A percentile compares a stretch with the other conserved stretches of the same genome.
These are phyloP conservation scores for Phytophthora citrophthora DNA, from an alignment of 352 stramenopile genomes.

Conservation along the genomic window DNA sequence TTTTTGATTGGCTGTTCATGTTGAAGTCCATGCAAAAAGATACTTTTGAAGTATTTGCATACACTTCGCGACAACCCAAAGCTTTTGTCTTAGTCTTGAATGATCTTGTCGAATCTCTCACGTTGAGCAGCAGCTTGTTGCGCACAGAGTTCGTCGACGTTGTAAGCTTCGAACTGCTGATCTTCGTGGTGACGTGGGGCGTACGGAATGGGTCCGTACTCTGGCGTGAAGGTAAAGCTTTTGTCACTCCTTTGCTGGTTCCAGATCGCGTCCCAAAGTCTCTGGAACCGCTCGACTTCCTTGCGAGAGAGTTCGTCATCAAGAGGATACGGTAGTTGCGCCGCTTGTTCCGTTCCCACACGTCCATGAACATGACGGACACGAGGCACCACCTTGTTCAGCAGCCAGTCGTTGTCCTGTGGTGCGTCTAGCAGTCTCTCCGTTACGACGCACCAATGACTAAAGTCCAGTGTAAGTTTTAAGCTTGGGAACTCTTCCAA, in stretches of 20 bases:
- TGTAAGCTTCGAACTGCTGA: constrained; percentile 44
- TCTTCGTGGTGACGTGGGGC: constrained; percentile 41
- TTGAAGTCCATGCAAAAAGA: constrained; percentile 2
- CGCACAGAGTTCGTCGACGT: constrained; percentile 56
- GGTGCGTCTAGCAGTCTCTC: constrained; percentile 62
- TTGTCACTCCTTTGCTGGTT: constrained; percentile 31
- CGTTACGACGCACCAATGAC: constrained; percentile 67
- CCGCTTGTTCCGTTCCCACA: constrained; percentile 54
- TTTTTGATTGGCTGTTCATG: neutral
- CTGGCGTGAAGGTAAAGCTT: constrained; percentile 65
- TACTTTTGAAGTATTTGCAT: no score
- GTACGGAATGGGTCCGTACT: constrained; percentile 79
- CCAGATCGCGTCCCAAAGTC: constrained; percentile 62
- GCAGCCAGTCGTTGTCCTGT: constrained; percentile 52
- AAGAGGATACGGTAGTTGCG: constrained; percentile 54
- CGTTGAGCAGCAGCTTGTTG: constrained; percentile 47
- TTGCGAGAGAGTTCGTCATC: constrained; percentile 29
- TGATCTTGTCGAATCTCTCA: constrained; percentile 29
- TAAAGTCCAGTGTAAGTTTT: constrained; percentile 76
- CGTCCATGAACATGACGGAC: constrained; percentile 72
- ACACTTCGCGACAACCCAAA: no score
- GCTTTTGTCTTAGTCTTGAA: neutral
- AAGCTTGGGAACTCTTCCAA: constrained; percentile 65
- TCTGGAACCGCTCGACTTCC: constrained; percentile 59
- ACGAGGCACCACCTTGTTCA: constrained; percentile 57